These are phyloP conservation scores for Gnomoniopsis sp. DNA, from an alignment of 2,329 filamentous ascomycete genomes.

Conservation along the genomic window DNA sequence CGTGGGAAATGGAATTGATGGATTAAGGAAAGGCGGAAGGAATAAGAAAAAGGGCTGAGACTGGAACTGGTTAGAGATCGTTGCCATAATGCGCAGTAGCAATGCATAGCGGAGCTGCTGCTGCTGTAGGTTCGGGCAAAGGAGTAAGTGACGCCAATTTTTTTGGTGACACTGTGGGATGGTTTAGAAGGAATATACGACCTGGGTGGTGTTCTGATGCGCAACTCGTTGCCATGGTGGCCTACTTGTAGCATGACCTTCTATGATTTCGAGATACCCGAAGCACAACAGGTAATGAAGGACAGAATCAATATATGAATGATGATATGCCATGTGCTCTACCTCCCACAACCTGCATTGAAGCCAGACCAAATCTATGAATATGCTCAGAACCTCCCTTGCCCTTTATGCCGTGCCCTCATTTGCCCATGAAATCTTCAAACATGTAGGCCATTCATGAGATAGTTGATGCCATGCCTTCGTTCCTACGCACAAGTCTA, in stretches of 20 bases:
- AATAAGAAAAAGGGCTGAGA: conserved; percentile 1
- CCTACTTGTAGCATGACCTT: not conserved
- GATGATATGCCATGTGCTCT: too few relatives aligned
- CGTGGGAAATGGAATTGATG: conserved; percentile 32
- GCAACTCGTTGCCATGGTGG: not conserved
- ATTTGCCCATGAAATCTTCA: too few relatives aligned
- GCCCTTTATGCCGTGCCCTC: too few relatives aligned
- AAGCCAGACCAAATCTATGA: too few relatives aligned
- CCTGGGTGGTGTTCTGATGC: too few relatives aligned
- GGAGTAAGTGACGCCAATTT: too few relatives aligned
- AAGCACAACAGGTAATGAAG: too few relatives aligned
- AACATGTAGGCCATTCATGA: not conserved
- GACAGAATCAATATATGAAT: too few relatives aligned
- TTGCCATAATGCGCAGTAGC: not conserved
- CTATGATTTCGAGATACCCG: not conserved
- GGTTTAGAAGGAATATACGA: not conserved
- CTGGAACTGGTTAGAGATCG: not conserved
- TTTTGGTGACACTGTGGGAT: too few relatives aligned
- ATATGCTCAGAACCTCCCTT: too few relatives aligned
- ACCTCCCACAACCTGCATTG: too few relatives aligned
- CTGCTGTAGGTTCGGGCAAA: too few relatives aligned
- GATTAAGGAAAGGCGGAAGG: conserved; percentile 26
- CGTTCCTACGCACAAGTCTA: not conserved
- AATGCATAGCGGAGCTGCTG: not conserved
- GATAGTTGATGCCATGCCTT: not conserved